Evolutionary conservation across 1,139 yeast species (phyloP).

Genomic region (Tardiomyces depauwii): DNA sequence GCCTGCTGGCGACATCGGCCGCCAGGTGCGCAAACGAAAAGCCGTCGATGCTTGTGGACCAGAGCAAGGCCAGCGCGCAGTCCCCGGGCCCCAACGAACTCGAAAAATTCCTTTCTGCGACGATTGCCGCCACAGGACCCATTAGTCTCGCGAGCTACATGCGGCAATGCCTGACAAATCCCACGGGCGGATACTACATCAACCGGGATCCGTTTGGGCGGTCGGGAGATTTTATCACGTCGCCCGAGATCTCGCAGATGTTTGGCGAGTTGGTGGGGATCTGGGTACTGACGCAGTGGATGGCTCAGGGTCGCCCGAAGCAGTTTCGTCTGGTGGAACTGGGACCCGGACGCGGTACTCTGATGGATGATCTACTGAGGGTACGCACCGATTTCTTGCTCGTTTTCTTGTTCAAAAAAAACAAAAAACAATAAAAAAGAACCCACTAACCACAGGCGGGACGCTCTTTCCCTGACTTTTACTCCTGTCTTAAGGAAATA

Average conservation of each 20-base stretch:
- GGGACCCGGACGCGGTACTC: conserved; percentile 82
- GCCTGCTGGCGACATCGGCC: background rate
- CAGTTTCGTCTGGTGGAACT: conserved; percentile 57
- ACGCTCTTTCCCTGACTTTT: conserved; percentile 19
- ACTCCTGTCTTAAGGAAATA: conserved; percentile 28
- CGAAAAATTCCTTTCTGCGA: background rate
- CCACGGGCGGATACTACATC: conserved; percentile 69
- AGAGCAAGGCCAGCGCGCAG: background rate
- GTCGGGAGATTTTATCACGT: conserved; percentile 69
- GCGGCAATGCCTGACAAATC: conserved; percentile 76
- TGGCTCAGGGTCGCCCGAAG: conserved; percentile 41
- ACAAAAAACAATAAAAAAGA: conserved; percentile 19
- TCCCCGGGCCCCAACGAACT: background rate
- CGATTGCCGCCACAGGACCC: conserved; percentile 43
- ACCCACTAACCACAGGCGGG: conserved; percentile 8
- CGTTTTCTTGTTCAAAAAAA: conserved; percentile 33
- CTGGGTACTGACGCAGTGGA: conserved; percentile 51
- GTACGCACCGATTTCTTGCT: background rate
- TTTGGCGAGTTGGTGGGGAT: conserved; percentile 82
- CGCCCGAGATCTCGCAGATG: conserved; percentile 81
- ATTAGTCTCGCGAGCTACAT: conserved; percentile 61
- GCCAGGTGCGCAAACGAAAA: too few relatives aligned
- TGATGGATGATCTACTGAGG: conserved; percentile 53
- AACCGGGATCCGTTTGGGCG: conserved; percentile 63
- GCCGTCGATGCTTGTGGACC: background rate